Evolutionary conservation across 2,329 filamentous ascomycete genomes (phyloP), one percentile per base, ranked within the genome.

Genomic region (Trichoderma aggressivum): DNA sequence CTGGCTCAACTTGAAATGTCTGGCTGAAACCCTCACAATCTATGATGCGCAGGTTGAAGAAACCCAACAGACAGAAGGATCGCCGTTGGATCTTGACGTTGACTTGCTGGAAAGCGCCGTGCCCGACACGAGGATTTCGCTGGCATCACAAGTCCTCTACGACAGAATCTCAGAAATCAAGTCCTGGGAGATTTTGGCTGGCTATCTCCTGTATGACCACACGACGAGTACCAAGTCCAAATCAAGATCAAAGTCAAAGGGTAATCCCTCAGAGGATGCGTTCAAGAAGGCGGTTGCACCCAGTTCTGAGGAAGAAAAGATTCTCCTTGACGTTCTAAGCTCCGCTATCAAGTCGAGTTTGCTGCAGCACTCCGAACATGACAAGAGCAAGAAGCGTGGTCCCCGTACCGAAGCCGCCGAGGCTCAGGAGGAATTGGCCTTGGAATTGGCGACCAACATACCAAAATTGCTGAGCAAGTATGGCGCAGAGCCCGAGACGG

Each of bases 121-220:
- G 2, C 85, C 90, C 1, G 94, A 97, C 74, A 96, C 94, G 0
- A 89, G 95, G 64, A 94, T 97, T 76, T 92, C 92, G 3, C 86
- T 97, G 32, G 95, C 95, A 21, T 92, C 94, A 0, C 92, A 97
- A 79, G 92, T 91, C 0, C 86, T 98, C 5, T 97, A 93, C 76
- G 92, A 96, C 73, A 91, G 92, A 75, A 88, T 98, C 72, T 85
- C 89, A 0, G 93, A 96, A 76, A 87, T 98, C 34, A 89, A 90
- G 75, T 90, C 94, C 71, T 99, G 96, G 96, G 93, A 97, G 78
- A 87, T 92, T 5, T 82, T 99, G 70, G 92, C 94, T 30, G 94
- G 94, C 18, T 99, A 98, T 80, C 87, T 99, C 7, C 85, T 99
- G 2, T 97, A 93, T 78, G 96, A 99, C 77, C 94, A 98, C 80